Base-by-base conservation (phyloP, 225 moss, liverwort and hornwort genomes). In the Climacium dendroides region DNA sequence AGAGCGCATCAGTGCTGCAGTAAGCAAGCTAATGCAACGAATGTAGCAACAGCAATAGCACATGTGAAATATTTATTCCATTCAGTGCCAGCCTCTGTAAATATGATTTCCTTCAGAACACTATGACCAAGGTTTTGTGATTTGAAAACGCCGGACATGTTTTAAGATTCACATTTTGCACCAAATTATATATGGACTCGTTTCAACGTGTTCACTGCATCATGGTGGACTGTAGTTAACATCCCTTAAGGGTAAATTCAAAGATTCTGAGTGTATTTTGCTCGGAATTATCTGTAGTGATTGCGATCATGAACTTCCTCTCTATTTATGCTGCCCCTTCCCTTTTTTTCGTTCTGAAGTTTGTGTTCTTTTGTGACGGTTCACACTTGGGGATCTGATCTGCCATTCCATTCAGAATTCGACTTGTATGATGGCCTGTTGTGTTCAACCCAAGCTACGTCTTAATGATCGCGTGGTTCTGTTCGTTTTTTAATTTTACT, bases 21-120 rank as follows among this genome's bases (percentile, higher is more conserved):
- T 97, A 82, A 95, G 91, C 91, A 99, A 99, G 81, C 93, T 99
- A 52, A 93, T 93, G 6, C 93, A 95, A 84, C 93, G 96, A 87
- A 86, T 89, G 54, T 96, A 91, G 89, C 35, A 84, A 61, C 74
- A 47, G 62, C 69, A 65, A 50, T 67, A 81, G 60, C 77, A 48
- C 25, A 47, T 81, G 47, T 78, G 79, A 77, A 55, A 69, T 79
- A 35, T 73, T 52, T 72, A 78, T 74, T 75, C 61, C 82, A 62
- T 74, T 82, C 48, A 67, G 64, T 52, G 47, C 34, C 62, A 37
- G 43, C n/a, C 52, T 48, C 7, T 89, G 89, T 88, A 83, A 60
- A 90, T 91, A 87, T 24, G 66, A 82, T 67, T 74, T 69, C 26
- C 65, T 74, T 54, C 26, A 71, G 66, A n/a, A 30, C 48, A 45